phyloP scores from a whole-genome alignment of 139 green algal species.

The Micractinium conductrix region DNA sequence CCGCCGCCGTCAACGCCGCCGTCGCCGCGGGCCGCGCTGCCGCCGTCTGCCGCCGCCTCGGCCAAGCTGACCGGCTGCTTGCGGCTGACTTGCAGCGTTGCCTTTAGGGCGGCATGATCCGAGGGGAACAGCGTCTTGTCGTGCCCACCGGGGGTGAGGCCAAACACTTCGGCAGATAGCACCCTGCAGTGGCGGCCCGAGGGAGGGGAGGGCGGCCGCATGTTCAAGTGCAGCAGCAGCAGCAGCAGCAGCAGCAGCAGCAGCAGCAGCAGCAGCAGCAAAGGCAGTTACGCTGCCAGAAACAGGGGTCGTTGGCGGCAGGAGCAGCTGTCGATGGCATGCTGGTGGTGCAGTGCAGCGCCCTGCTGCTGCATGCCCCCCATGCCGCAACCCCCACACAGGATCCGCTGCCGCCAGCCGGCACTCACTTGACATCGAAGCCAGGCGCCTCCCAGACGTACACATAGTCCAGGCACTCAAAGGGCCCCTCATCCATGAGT shows the following conservation, averaged over 20 bases:
- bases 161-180: constrained; percentile 29
- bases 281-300: neutral
- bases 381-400: no score
- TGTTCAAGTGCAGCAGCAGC: no score
- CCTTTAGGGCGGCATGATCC: constrained; percentile 52
- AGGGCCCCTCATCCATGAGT: constrained; percentile 55
- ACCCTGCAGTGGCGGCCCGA: neutral
- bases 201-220: neutral
- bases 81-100: constrained; percentile 23
- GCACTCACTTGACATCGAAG: constrained; percentile 14
- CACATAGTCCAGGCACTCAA: constrained; percentile 60
- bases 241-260: no score
- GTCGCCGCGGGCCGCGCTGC: neutral
- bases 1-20: no score
- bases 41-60: neutral
- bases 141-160: neutral
- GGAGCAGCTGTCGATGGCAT: no score
- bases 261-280: no score
- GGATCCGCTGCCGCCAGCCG: no score
- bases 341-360: no score
- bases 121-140: constrained; percentile 57
- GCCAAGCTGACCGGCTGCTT: neutral
- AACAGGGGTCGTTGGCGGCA: no score
- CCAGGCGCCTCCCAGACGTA: constrained; percentile 44
- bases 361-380: no score